Conservation (phyloP, 352 stramenopile genomes). For the Phytophthora cryptogea region DNA sequence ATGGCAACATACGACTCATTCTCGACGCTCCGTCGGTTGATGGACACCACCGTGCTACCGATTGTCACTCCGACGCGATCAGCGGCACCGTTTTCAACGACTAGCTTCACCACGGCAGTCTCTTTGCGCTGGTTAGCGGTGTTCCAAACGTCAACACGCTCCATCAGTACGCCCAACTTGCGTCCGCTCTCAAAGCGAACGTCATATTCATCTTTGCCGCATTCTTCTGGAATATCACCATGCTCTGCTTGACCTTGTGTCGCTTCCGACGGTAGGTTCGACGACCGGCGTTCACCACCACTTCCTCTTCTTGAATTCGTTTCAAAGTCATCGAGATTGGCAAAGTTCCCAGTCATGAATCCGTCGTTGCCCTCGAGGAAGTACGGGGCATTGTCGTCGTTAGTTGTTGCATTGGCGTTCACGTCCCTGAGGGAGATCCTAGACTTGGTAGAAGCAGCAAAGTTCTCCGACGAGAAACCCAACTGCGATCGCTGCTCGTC, state of each 20-base stretch:
- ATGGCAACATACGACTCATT: slow-evolving; percentile 70
- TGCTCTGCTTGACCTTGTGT: slow-evolving; percentile 6
- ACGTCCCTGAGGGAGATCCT: slow-evolving; percentile 58
- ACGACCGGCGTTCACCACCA: slow-evolving; percentile 12
- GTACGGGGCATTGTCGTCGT: slow-evolving; percentile 54
- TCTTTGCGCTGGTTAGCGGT: slow-evolving; percentile 61
- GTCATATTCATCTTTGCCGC: slow-evolving; percentile 68
- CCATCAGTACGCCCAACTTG: slow-evolving; percentile 85
- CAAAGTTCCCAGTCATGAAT: slow-evolving; percentile 65
- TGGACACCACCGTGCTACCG: slow-evolving; percentile 73
- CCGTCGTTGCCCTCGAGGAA: slow-evolving; percentile 65
- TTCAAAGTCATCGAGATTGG: slow-evolving; percentile 66
- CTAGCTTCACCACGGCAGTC: slow-evolving; percentile 77
- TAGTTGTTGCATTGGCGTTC: slow-evolving; percentile 15
- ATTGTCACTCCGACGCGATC: slow-evolving; percentile 69
- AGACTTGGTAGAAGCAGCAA: slow-evolving; percentile 30
- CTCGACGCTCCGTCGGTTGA: slow-evolving; percentile 61
- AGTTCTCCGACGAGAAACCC: slow-evolving; percentile 55
- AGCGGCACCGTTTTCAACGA: slow-evolving; percentile 77
- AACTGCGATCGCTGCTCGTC: slow-evolving; percentile 65
- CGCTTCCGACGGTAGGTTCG: slow-evolving; percentile 19
- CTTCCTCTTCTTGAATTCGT: slow-evolving; percentile 14
- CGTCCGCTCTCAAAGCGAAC: slow-evolving; percentile 74
- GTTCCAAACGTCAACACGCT: slow-evolving; percentile 73
- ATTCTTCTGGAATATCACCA: slow-evolving; percentile 39